Evolutionary conservation across 495 filamentous ascomycete genomes (phyloP), one percentile per base, ranked within the genome.

Genomic region (Tuber melanosporum): DNA sequence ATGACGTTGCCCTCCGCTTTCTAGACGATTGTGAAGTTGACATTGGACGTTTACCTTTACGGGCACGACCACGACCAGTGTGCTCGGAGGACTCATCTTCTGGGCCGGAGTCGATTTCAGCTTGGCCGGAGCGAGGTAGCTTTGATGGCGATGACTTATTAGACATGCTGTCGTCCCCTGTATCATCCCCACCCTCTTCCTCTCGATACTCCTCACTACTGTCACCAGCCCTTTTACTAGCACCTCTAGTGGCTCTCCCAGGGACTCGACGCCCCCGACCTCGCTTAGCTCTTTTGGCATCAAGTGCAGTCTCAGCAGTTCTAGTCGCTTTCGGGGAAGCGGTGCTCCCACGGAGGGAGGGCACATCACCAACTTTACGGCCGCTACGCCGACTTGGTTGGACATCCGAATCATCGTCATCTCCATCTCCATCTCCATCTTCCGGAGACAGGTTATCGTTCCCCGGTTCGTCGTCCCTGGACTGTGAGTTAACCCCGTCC

Each of bases 401-500:
- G 57, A 66, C 26, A 26, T 66, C 57, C 1, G 57, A 66, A 8
- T 84, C 32, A 84, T 84, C 83, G 88, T 85, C 76, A 89, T 89
- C 76, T 87, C 83, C 74, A 78, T 89, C 76, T 87, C 83, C 74
- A 78, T 84, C 84, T 89, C 88, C 87, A 89, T 88, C 73, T 81
- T 81, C 73, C 87, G 86, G 75, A 89, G 88, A 19, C 87, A 86
- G 71, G 83, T 82, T 83, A 88, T 88, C 71, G 88, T 84, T 73
- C 87, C 85, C 9, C 49, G 36, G 76, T 89, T 88, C 75, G 12
- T 66, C 14, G 26, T 36, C 26, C 57, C 26, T 66, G 14, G 57
- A 12, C 6, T 66, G 57, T 26, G 57, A 17, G 57, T 36, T 36
- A 66, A 71, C 26, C 69, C 70, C 57, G 26, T 76, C 74, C 43